A percentile compares a stretch with the other conserved stretches of the same genome.
phyloP scores from a whole-genome alignment of 2,329 filamentous ascomycete genomes.

The Penicillium sp. region DNA sequence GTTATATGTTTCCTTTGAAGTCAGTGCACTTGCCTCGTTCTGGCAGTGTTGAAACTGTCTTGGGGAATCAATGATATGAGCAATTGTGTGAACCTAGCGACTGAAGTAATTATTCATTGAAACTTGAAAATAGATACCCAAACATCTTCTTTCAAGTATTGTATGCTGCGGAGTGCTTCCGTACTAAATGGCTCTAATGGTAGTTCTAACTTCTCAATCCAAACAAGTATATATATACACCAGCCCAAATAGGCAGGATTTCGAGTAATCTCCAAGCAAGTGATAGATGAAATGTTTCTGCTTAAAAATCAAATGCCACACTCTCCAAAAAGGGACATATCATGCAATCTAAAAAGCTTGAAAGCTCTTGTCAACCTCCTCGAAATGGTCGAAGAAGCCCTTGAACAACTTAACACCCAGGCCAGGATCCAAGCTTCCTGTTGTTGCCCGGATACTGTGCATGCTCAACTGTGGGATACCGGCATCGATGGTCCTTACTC shows the following conservation, averaged over 20 bases:
- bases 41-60: background rate
- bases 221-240: background rate
- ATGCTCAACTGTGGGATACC: slow-evolving; percentile 90
- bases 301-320: background rate
- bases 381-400: slow-evolving; percentile 82
- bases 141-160: background rate
- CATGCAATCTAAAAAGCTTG: slow-evolving; percentile 11
- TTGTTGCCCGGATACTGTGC: slow-evolving; percentile 89
- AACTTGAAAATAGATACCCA: background rate
- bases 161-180: too few relatives aligned
- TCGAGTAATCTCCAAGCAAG: background rate
- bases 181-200: background rate
- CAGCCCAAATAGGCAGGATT: background rate
- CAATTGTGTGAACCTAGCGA: background rate
- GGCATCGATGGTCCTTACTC: slow-evolving; percentile 78
- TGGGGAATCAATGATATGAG: background rate
- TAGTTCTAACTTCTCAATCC: background rate
- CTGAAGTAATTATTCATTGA: background rate
- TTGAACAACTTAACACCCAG: slow-evolving; percentile 84
- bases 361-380: slow-evolving; percentile 81
- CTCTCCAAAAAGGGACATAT: background rate
- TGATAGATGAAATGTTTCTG: background rate
- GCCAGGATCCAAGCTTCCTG: slow-evolving; percentile 78
- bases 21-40: background rate
- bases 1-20: background rate